Base-by-base conservation (phyloP, 2,329 filamentous ascomycete genomes). In the Colletotrichum abscissum region DNA sequence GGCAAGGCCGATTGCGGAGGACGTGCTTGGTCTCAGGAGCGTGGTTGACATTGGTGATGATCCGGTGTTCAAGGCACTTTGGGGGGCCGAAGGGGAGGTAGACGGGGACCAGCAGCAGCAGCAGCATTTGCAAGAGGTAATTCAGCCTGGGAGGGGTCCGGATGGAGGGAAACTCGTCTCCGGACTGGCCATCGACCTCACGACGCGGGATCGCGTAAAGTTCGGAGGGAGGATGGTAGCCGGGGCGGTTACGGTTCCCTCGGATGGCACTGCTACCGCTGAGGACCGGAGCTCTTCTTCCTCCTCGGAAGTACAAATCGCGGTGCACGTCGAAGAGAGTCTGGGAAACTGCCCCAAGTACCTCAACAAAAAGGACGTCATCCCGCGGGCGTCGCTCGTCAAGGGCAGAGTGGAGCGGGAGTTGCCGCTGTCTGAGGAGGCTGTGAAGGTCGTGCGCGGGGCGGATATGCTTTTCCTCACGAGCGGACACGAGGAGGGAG, bases 301-400 rank as follows among this genome's bases (percentile, higher is more conserved):
- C 14, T 16, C 38, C 14, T 42, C 38, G 8, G 80, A 83, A 5
- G 77, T 87, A 56, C 86, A 89, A 80, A 83, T 96, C 46, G 91
- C 92, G 16, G 85, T 95, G 57, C 88, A 88, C 54, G 90, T 97
- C 69, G 88, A 92, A 38, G 92, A 94, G 81, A 93, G 91, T 76
- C 78, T 97, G 84, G 92, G 94, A 0, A 97, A 97, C 77, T 97
- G 94, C 77, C 94, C 95, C 1, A 97, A 97, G 81, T 97, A 97
- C 77, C 80, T 97, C 42, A 97, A 96, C 81, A 90, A 90, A 78
- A 95, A 93, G 79, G 84, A 85, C 2, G 90, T 97, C 52, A 79
- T 82, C 2, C 79, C 82, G 4, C 26, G 72, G 16, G 52, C 8
- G 26, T 16, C 54, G 7, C 7, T 73, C n/a, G 28, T 38, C 11